Base-by-base conservation (phyloP, 768 basidiomycete genomes). In the Tulasnella calospora region DNA sequence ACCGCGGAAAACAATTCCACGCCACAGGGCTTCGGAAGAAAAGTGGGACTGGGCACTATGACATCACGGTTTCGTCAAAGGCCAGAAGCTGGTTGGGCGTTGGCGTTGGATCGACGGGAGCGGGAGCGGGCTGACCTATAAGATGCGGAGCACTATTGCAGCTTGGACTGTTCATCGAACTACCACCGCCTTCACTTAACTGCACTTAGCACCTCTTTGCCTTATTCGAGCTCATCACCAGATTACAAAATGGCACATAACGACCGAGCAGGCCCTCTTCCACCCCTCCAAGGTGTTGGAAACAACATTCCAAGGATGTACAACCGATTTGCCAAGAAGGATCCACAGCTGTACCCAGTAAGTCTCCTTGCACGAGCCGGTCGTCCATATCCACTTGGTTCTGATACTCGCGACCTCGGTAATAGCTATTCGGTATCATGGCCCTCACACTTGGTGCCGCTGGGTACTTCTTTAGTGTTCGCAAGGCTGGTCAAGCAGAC, bases 331-430 rank as follows among this genome's bases (percentile, higher is more conserved):
- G 74, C 74, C 15, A 75, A 75, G 51, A 51, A 41, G 5, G 74
- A 75, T 57, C 74, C 74, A 23, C 74, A 75, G 47, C 74, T 75
- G 4, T 75, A 75, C 19, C 74, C 74, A 9, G 74, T 75, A 33
- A 1, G 74, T 57, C 17, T 23, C 8, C 30, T 38, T 61, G 40
- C 73, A n/a, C n/a, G n/a, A n/a, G n/a, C n/a, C n/a, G n/a, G n/a
- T n/a, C n/a, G n/a, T n/a, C n/a, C n/a, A n/a, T n/a, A 44, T 27
- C 21, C n/a, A 21, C 40, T 74, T 44, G n/a, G 21, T 10, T 33
- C 73, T 74, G 27, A 74, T 35, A 38, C 33, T 47, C 73, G 13
- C 55, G 15, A 30, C 51, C n/a, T n/a, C 8, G 13, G n/a, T 21
- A 10, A 46, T 47, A 75, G 74, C 74, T 75, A 36, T 40, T 30